A percentile compares a stretch with the other conserved stretches of the same genome.
Conservation (phyloP, 805 yeast genomes). For the Candida insectalens region DNA sequence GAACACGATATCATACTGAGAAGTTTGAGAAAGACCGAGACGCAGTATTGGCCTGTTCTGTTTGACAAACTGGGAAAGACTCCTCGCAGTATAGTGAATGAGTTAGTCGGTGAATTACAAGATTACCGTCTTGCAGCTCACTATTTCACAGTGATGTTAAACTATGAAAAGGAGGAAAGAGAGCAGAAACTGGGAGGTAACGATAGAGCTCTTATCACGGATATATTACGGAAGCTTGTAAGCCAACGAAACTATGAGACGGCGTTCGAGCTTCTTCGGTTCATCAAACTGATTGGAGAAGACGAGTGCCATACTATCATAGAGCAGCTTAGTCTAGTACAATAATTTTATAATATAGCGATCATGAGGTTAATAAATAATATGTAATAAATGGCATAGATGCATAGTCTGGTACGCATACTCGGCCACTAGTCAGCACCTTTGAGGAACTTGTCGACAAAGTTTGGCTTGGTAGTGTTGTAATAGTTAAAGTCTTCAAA, state of each 20-base stretch:
- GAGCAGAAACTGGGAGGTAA: slow-evolving; percentile 6
- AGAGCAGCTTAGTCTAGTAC: slow-evolving; percentile 9
- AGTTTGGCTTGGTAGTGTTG: slow-evolving; percentile 45
- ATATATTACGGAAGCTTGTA: slow-evolving; percentile 34
- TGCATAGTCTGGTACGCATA: slow-evolving; percentile 18
- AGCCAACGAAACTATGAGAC: slow-evolving; percentile 37
- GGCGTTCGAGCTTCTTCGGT: slow-evolving; percentile 45
- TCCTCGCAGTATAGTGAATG: slow-evolving; percentile 35
- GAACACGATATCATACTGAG: slow-evolving; percentile 33
- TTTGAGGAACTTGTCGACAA: slow-evolving; percentile 65
- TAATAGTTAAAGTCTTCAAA: slow-evolving; percentile 59
- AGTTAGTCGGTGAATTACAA: slow-evolving; percentile 24
- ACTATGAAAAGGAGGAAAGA: slow-evolving; percentile 25
- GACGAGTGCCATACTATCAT: slow-evolving; percentile 28
- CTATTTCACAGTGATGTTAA: slow-evolving; percentile 41
- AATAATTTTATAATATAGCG: background rate
- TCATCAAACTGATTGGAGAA: slow-evolving; percentile 38
- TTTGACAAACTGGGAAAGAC: slow-evolving; percentile 31
- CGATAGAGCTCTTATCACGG: slow-evolving; percentile 32
- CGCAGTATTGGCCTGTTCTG: slow-evolving; percentile 39
- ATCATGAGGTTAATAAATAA: background rate
- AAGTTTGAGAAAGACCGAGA: slow-evolving; percentile 45
- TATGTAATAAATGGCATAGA: slow-evolving; percentile 12
- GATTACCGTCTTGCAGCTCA: slow-evolving; percentile 42
- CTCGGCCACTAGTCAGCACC: slow-evolving; percentile 29